Percentiles rank a stretch among this genome's conserved stretches.
These are phyloP conservation scores for Hymenochaete sp. DNA, from an alignment of 1,284 basidiomycete genomes.

Conservation along the genomic window DNA sequence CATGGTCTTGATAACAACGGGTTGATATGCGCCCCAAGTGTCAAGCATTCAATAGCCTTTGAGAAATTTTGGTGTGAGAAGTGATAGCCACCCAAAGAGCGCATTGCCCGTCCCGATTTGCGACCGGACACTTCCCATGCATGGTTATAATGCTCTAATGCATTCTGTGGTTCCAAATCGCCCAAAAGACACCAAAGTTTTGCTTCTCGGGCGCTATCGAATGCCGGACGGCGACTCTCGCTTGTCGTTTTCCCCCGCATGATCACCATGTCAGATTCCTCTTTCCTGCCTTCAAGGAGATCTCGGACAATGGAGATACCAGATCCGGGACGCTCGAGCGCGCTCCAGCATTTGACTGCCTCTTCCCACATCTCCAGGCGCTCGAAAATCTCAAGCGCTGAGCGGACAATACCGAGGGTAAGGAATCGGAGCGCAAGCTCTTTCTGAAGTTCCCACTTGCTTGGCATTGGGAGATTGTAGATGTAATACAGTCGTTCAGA, in stretches of 20 bases:
- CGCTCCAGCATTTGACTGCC: constrained; percentile 76
- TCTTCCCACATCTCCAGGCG: constrained; percentile 97
- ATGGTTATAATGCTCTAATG: constrained; percentile 65
- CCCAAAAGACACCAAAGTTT: constrained; percentile 96
- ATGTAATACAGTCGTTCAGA: constrained; percentile 73
- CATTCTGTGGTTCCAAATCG: constrained; percentile 72
- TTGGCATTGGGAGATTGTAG: constrained; percentile 73
- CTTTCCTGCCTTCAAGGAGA: constrained; percentile 72
- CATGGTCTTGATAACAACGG: constrained; percentile 82
- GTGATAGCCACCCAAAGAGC: constrained; percentile 81
- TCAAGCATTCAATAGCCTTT: constrained; percentile 60
- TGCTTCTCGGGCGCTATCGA: constrained; percentile 71
- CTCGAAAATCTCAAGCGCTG: constrained; percentile 87
- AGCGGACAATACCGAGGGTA: constrained; percentile 76
- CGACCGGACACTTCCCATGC: constrained; percentile 80
- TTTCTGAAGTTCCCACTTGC: constrained; percentile 84
- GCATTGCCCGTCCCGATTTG: constrained; percentile 83
- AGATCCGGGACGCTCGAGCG: constrained; percentile 70
- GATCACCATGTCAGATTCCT: constrained; percentile 71
- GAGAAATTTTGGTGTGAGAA: constrained; percentile 63
- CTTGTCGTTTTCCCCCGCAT: constrained; percentile 47
- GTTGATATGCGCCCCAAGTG: constrained; percentile 78
- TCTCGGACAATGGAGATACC: constrained; percentile 76
- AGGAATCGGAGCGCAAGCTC: constrained; percentile 81
- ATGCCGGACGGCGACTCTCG: constrained; percentile 34